phyloP scores from a whole-genome alignment of 2,329 filamentous ascomycete genomes.

The Hortaea sp. region DNA sequence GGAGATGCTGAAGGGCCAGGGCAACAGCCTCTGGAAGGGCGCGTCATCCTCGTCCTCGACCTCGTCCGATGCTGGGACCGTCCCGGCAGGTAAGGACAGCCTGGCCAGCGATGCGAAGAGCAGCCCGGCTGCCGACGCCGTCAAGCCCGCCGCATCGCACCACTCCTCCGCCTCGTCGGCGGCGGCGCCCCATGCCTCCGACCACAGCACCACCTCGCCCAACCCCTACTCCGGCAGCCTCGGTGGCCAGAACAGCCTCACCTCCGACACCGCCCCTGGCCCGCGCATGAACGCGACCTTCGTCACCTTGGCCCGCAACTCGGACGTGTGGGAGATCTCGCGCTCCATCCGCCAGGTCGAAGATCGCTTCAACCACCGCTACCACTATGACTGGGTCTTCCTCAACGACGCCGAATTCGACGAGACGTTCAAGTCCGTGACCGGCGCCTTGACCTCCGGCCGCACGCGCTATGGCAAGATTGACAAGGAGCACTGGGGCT shows the following conservation, averaged over 20 bases:
- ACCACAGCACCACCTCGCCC: constrained; percentile 16
- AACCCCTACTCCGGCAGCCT: constrained; percentile 17
- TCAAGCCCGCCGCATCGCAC: constrained; percentile 8
- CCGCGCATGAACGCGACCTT: constrained; percentile 94
- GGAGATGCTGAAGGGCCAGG: constrained; percentile 26
- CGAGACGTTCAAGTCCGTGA: constrained; percentile 86
- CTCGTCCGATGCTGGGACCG: constrained; percentile 1
- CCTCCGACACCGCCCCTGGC: constrained; percentile 46
- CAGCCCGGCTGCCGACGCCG: neutral
- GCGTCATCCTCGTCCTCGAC: constrained; percentile 1
- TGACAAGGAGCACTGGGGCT: constrained; percentile 89
- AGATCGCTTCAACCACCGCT: constrained; percentile 94
- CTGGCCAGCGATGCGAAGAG: constrained; percentile 4
- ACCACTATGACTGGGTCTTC: constrained; percentile 99
- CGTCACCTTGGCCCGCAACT: constrained; percentile 87
- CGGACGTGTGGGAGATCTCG: constrained; percentile 92
- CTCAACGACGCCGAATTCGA: constrained; percentile 94
- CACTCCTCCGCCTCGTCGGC: constrained; percentile 3
- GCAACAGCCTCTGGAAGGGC: constrained; percentile 18
- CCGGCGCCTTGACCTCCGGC: constrained; percentile 78
- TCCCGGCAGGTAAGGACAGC: constrained; percentile 9
- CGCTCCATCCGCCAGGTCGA: constrained; percentile 93
- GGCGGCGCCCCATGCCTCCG: constrained; percentile 1
- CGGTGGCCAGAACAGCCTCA: constrained; percentile 20
- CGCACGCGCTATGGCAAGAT: constrained; percentile 87